Base-by-base conservation (phyloP, 2,329 filamentous ascomycete genomes). In the Stylonectria norvegica region DNA sequence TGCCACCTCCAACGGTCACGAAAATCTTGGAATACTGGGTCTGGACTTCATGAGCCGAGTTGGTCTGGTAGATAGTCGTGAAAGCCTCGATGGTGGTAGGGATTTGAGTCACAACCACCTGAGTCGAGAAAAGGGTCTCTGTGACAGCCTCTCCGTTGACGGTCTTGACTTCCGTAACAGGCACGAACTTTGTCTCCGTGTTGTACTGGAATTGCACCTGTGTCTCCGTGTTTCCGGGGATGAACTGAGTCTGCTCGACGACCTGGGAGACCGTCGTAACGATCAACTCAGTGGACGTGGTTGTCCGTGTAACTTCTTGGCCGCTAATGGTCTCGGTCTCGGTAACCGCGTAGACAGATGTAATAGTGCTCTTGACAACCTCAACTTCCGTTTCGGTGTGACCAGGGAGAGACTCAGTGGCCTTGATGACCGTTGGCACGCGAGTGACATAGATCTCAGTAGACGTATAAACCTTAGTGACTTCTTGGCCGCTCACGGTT, bases 351-450 rank as follows among this genome's bases (percentile, higher is more conserved):
- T 38, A 70, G 9, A 72, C 57, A 11, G 60, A 64, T n/a, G 71
- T 75, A 32, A 65, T 36, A 6, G 71, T 74, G 9, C 57, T 62
- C 49, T 70, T 68, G 6, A 60, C 60, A 3, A 68, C 58, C 5
- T 63, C 58, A 7, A 48, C 38, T 31, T 56, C 50, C 8, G 61
- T 60, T 19, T 62, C 60, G 0, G 64, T 67, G 17, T 61, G 43
- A 7, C 66, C 70, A 5, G 64, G 61, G 7, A 58, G 55, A 11
- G 65, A 63, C 17, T 65, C 55, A 1, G 65, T 63, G 43, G 63
- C 55, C 37, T 60, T 51, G 42, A 61, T 42, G 7, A 57, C 57
- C 23, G 60, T 52, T 33, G 60, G 56, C 17, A 57, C 52, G 8
- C 57, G 56, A 28, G 59, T 56, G 38, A 59, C 52, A 3, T 62